A percentile compares a stretch with the other conserved stretches of the same genome.
Conservation (phyloP, 768 basidiomycete genomes). For the Boletales sp. region DNA sequence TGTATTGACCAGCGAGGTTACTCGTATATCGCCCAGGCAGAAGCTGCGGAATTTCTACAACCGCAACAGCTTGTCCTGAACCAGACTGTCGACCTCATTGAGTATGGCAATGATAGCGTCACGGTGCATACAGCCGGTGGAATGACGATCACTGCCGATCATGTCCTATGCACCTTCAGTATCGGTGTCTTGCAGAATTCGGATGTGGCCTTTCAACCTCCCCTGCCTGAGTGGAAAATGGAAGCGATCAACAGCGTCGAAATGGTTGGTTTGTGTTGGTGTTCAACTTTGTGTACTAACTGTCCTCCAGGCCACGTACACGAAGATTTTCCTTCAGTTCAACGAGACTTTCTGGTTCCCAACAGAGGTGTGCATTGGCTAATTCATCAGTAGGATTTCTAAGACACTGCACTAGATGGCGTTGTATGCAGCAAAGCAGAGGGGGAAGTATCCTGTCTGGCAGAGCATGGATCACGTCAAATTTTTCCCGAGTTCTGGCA, state of each 20-base stretch:
- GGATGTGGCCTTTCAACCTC: constrained; percentile 54
- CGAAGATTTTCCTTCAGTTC: constrained; percentile 68
- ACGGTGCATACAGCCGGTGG: constrained; percentile 46
- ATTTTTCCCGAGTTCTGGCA: constrained; percentile 59
- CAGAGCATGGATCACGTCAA: constrained; percentile 55
- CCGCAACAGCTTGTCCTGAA: constrained; percentile 46
- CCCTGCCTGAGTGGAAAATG: constrained; percentile 56
- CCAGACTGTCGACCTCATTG: constrained; percentile 46
- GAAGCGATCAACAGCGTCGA: constrained; percentile 61
- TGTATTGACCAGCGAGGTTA: constrained; percentile 63
- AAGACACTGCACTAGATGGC: constrained; percentile 28
- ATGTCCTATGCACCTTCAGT: constrained; percentile 66
- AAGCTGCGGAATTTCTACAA: constrained; percentile 54
- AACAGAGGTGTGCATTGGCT: constrained; percentile 32
- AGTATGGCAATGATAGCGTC: constrained; percentile 44
- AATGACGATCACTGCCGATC: constrained; percentile 44
- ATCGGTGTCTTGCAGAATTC: constrained; percentile 64
- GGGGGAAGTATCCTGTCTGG: constrained; percentile 67
- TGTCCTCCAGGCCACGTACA: constrained; percentile 46
- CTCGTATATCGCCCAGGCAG: constrained; percentile 51
- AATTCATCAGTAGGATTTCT: neutral
- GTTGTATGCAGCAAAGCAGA: constrained; percentile 52
- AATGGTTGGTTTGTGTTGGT: constrained; percentile 40
- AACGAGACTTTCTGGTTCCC: constrained; percentile 57
- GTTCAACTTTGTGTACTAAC: neutral